Percentiles rank a stretch among this genome's conserved stretches.
phyloP scores from a whole-genome alignment of 2,329 filamentous ascomycete species.

The Venturia oleaginea region DNA sequence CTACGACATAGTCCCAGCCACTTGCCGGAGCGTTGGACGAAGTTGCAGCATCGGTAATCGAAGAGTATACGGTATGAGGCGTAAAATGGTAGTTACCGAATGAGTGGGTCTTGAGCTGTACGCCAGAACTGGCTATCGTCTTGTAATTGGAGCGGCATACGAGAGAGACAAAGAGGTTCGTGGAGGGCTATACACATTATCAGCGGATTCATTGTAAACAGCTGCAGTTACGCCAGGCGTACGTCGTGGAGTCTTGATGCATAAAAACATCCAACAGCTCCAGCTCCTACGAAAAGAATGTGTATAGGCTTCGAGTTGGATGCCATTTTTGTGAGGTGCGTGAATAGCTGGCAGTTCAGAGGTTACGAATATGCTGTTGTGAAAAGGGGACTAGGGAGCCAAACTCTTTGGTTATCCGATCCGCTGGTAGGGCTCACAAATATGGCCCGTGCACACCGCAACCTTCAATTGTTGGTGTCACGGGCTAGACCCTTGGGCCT shows the following conservation, averaged over 20 bases:
- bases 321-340: neutral
- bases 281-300: slow-evolving; percentile 60
- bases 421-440: too few species aligned
- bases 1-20: slow-evolving; percentile 49
- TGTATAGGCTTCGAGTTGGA: slow-evolving; percentile 34
- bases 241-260: slow-evolving; percentile 57
- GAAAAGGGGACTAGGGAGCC: too few species aligned
- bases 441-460: too few species aligned
- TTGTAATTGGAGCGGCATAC: slow-evolving; percentile 67
- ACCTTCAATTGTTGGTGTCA: too few species aligned
- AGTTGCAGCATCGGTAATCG: slow-evolving; percentile 45
- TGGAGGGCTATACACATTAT: slow-evolving; percentile 15
- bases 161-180: slow-evolving; percentile 53
- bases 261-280: slow-evolving; percentile 65
- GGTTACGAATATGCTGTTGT: too few species aligned
- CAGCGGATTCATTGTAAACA: neutral
- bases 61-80: slow-evolving; percentile 52
- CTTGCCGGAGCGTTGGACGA: slow-evolving; percentile 26
- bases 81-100: slow-evolving; percentile 60
- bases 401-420: too few species aligned
- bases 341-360: neutral
- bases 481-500: too few species aligned
- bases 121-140: slow-evolving; percentile 51
- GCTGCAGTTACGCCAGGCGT: slow-evolving; percentile 32
- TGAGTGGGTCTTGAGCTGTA: slow-evolving; percentile 54